Conservation (phyloP, 1,284 basidiomycete species). For the Ceratobasidium sp. region DNA sequence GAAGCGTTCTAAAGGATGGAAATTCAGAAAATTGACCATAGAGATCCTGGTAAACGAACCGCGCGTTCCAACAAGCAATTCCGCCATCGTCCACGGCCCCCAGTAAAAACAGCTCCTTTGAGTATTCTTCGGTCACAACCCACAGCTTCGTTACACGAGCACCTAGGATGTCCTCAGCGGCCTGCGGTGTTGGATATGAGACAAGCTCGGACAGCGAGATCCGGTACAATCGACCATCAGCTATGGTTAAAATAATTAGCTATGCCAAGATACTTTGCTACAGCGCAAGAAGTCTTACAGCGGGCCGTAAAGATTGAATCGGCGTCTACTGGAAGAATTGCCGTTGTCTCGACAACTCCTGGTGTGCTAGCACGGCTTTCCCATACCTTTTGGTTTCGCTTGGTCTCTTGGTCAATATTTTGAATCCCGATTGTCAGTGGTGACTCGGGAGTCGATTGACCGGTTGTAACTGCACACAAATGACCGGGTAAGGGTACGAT, state of each 20-base stretch:
- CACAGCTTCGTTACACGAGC: conserved; percentile 62
- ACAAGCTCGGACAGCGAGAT: conserved; percentile 54
- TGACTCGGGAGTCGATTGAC: conserved; percentile 13
- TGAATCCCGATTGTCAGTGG: not conserved
- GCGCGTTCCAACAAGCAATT: conserved; percentile 70
- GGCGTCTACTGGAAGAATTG: conserved; percentile 6
- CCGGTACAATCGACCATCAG: conserved; percentile 44
- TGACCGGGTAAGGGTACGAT: conserved; percentile 10
- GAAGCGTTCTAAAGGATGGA: conserved; percentile 59
- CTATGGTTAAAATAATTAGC: conserved; percentile 16
- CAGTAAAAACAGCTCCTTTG: conserved; percentile 65
- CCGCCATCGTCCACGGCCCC: conserved; percentile 79
- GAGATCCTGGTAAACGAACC: conserved; percentile 54
- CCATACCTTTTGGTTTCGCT: conserved; percentile 12
- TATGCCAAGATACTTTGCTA: not conserved
- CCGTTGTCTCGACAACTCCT: conserved; percentile 4
- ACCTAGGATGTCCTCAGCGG: conserved; percentile 57
- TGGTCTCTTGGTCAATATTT: not conserved
- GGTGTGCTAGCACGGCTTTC: not conserved
- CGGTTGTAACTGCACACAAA: not conserved
- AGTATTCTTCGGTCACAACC: conserved; percentile 61
- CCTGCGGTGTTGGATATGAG: conserved; percentile 41
- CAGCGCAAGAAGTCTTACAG: not conserved
- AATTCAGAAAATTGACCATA: not conserved
- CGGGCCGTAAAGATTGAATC: conserved; percentile 21